phyloP scores from a whole-genome alignment of 805 yeast genomes.

The Vanderwaltozyma yarrowii region DNA sequence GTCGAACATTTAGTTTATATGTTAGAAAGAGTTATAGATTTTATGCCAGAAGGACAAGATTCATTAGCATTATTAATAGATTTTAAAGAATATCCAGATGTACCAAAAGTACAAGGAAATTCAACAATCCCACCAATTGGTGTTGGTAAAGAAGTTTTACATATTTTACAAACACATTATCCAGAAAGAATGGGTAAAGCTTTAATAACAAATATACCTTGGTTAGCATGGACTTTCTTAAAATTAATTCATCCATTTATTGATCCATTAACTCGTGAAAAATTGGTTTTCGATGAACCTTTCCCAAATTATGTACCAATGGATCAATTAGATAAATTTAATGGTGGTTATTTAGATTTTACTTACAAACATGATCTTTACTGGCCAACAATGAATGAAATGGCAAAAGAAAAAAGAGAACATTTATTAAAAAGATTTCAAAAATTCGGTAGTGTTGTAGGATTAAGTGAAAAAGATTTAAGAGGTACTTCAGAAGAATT shows the following conservation, averaged over 20 bases:
- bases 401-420: conserved; percentile 49
- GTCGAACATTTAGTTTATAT: conserved; percentile 92
- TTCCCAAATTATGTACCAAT: conserved; percentile 72
- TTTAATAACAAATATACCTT: conserved; percentile 82
- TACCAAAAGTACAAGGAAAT: conserved; percentile 42
- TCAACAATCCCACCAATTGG: conserved; percentile 81
- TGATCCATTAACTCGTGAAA: conserved; percentile 90
- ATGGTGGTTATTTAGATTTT: conserved; percentile 81
- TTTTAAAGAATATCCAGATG: conserved; percentile 62
- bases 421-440: conserved; percentile 60
- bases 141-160: conserved; percentile 84
- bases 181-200: conserved; percentile 97
- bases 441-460: conserved; percentile 60
- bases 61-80: conserved; percentile 85
- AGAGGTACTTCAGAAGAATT: conserved; percentile 37
- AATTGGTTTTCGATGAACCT: conserved; percentile 85
- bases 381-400: conserved; percentile 61
- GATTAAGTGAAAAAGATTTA: conserved; percentile 74
- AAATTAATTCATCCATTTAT: conserved; percentile 91
- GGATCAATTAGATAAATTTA: conserved; percentile 71
- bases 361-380: conserved; percentile 70
- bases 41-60: conserved; percentile 96
- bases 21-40: conserved; percentile 87
- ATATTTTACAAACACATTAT: conserved; percentile 91
- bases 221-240: conserved; percentile 86